These are phyloP conservation scores for Fulvia fulva DNA, from an alignment of 2,329 filamentous ascomycete species.

Conservation along the genomic window DNA sequence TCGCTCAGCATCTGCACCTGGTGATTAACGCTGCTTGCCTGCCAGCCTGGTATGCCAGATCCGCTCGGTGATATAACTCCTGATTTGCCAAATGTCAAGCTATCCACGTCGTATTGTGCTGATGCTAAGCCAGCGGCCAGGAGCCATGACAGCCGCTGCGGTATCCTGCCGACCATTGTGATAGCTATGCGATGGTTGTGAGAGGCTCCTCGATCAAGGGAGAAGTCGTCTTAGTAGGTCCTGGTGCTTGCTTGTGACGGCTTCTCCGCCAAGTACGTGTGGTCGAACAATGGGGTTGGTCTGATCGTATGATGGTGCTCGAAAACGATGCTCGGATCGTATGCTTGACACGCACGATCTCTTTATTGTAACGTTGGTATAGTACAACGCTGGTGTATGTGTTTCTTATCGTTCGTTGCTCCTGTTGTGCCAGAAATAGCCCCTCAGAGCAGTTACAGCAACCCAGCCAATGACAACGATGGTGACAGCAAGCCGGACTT, in stretches of 20 bases:
- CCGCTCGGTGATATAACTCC: conserved; percentile 63
- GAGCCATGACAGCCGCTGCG: conserved; percentile 21
- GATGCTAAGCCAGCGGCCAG: conserved; percentile 25
- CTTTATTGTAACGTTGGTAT: too few species aligned
- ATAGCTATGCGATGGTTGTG: neutral
- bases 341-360: too few species aligned
- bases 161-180: conserved; percentile 5
- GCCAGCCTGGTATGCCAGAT: conserved; percentile 54
- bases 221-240: neutral
- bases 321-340: neutral
- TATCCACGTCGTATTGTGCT: conserved; percentile 28
- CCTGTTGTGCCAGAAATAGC: conserved; percentile 16
- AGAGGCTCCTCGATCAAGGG: neutral
- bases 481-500: conserved; percentile 49
- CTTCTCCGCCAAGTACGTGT: neutral
- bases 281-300: neutral
- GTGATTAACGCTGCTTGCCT: conserved; percentile 52
- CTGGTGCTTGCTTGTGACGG: neutral
- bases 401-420: conserved; percentile 8
- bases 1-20: conserved; percentile 69
- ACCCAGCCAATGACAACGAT: conserved; percentile 42
- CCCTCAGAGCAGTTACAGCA: conserved; percentile 25
- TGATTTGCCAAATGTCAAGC: conserved; percentile 69
- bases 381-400: neutral
- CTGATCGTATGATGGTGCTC: neutral